Percentiles rank a stretch among this genome's conserved stretches.
Conservation (phyloP, 306 rosid genomes). For the Lotus japonicus region DNA sequence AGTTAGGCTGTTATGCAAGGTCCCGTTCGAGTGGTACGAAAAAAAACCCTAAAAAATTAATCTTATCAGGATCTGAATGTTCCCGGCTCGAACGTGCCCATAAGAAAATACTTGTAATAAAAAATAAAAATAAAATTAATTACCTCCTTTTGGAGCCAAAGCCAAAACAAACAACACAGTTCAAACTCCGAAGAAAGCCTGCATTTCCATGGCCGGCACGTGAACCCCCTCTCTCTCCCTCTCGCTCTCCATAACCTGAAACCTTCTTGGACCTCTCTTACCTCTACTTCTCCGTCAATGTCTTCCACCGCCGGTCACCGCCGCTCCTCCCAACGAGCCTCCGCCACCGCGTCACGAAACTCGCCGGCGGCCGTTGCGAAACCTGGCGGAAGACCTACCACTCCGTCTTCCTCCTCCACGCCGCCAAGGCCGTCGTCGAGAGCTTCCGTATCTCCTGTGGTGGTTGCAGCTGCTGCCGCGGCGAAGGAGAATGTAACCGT, state of each 20-base stretch:
- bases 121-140: constrained; percentile 15
- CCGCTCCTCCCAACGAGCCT: constrained; percentile 54
- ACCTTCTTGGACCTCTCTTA: background rate
- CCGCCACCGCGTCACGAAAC: constrained; percentile 59
- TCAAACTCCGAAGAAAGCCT: constrained; percentile 27
- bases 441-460: constrained; percentile 38
- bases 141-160: constrained; percentile 37
- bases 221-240: constrained; percentile 3
- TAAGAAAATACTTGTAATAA: too few relatives aligned
- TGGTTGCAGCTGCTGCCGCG: constrained; percentile 10
- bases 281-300: constrained; percentile 34
- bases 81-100: too few relatives aligned
- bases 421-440: constrained; percentile 40
- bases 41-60: too few relatives aligned
- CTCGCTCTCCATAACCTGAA: background rate
- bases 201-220: constrained; percentile 45
- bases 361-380: constrained; percentile 33
- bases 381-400: constrained; percentile 40
- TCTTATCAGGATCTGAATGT: too few relatives aligned
- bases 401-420: constrained; percentile 49
- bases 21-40: too few relatives aligned
- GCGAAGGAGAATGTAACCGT: constrained; percentile 82
- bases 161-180: background rate
- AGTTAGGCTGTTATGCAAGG: too few relatives aligned
- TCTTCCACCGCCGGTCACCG: constrained; percentile 33